phyloP scores from a whole-genome alignment of 306 rosid species.

The Cicer yamashitae region DNA sequence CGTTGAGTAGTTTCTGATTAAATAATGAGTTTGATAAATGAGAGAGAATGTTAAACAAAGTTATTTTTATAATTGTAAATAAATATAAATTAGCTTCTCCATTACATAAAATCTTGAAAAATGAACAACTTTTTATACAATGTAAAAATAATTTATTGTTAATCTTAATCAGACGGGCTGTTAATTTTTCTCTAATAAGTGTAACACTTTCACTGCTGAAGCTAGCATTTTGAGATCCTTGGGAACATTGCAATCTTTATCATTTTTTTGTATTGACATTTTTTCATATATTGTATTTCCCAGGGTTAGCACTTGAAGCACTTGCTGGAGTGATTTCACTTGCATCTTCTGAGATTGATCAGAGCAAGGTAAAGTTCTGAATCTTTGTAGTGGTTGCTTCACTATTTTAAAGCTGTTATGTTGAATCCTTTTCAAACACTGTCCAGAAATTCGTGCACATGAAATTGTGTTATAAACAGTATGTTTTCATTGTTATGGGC shows the following conservation, averaged over 20 bases:
- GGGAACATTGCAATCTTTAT: constrained; percentile 20
- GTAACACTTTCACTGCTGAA: background rate
- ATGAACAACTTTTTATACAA: background rate
- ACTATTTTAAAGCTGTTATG: constrained; percentile 24
- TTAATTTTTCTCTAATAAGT: constrained; percentile 19
- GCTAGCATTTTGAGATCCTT: constrained; percentile 11
- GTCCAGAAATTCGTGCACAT: constrained; percentile 15
- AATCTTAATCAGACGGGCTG: background rate
- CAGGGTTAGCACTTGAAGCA: constrained; percentile 92
- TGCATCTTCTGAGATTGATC: constrained; percentile 86
- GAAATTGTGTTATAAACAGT: constrained; percentile 7
- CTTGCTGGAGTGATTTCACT: constrained; percentile 88
- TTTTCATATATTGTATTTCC: constrained; percentile 32
- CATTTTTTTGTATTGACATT: constrained; percentile 36
- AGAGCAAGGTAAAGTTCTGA: constrained; percentile 62
- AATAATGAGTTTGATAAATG: background rate
- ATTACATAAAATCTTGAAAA: background rate
- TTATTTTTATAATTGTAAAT: background rate
- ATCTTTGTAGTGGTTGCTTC: constrained; percentile 37
- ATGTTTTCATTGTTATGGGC: background rate
- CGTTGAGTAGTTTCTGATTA: background rate
- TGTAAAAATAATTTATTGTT: background rate
- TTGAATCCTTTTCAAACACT: constrained; percentile 6
- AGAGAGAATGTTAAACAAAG: background rate
- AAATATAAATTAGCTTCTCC: background rate